Conservation (phyloP, 2,329 filamentous ascomycete genomes). For the Colletotrichum truncatum region DNA sequence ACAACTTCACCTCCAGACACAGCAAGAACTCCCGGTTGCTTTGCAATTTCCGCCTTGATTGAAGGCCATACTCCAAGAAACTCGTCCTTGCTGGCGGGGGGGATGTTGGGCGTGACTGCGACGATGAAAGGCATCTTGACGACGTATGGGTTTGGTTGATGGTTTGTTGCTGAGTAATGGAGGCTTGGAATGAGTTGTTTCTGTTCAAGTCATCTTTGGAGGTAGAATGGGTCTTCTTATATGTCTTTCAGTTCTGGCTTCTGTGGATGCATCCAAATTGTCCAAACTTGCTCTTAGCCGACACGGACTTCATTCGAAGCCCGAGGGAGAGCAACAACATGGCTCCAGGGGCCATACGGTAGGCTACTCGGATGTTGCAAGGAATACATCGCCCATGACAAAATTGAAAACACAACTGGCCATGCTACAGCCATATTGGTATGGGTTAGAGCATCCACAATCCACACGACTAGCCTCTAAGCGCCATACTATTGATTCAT, state of each 20-base stretch:
- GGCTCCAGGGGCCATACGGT: neutral
- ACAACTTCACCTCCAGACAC: conserved; percentile 11
- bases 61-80: conserved; percentile 16
- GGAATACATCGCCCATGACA: neutral
- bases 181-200: neutral
- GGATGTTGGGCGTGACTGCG: conserved; percentile 8
- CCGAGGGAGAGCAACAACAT: neutral
- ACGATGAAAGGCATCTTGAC: conserved; percentile 21
- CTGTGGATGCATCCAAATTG: neutral
- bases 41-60: conserved; percentile 6
- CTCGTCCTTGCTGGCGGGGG: conserved; percentile 23
- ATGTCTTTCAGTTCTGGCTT: neutral
- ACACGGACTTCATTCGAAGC: neutral
- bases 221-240: neutral
- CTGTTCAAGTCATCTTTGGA: accelerated
- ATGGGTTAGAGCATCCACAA: neutral
- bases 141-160: neutral
- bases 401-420: neutral
- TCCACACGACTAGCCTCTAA: neutral
- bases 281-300: neutral
- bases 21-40: conserved; percentile 15
- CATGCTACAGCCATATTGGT: neutral
- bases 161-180: neutral
- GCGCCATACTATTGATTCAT: neutral
- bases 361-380: neutral